Percentiles rank a stretch among this genome's conserved stretches.
Conservation (phyloP, 257 asterid species). For the Cinchona pubescens region DNA sequence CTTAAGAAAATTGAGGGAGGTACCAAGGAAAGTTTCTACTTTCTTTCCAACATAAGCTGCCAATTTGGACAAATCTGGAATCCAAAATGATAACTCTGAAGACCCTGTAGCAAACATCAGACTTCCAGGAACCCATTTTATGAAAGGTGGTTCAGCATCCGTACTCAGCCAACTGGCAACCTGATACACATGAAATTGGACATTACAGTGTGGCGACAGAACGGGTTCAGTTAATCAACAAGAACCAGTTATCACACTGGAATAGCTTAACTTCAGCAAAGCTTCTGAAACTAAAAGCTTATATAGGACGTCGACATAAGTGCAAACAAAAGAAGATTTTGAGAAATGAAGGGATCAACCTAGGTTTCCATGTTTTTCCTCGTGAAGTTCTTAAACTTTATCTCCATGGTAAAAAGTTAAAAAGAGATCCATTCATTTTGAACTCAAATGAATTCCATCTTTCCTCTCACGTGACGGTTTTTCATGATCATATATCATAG, state of each 20-base stretch:
- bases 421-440: background rate
- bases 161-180: conserved; percentile 96
- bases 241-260: background rate
- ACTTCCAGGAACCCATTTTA: conserved; percentile 93
- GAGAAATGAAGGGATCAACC: background rate
- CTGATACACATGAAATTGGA: conserved; percentile 34
- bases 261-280: conserved; percentile 2
- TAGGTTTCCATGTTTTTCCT: background rate
- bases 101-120: conserved; percentile 96
- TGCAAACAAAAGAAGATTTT: background rate
- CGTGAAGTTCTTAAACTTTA: background rate
- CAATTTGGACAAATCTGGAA: conserved; percentile 88
- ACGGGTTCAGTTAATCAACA: background rate
- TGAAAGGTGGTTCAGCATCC: conserved; percentile 80
- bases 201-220: too few relatives aligned
- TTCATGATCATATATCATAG: background rate
- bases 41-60: conserved; percentile 92
- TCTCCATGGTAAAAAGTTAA: too few relatives aligned
- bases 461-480: background rate
- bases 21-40: conserved; percentile 33
- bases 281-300: background rate
- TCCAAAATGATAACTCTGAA: conserved; percentile 91
- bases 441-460: background rate
- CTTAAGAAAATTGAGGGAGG: background rate
- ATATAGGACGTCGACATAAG: background rate